Percentiles rank a stretch among this genome's conserved stretches.
phyloP scores from a whole-genome alignment of 2,329 filamentous ascomycete species.

The Penicillium sp. region DNA sequence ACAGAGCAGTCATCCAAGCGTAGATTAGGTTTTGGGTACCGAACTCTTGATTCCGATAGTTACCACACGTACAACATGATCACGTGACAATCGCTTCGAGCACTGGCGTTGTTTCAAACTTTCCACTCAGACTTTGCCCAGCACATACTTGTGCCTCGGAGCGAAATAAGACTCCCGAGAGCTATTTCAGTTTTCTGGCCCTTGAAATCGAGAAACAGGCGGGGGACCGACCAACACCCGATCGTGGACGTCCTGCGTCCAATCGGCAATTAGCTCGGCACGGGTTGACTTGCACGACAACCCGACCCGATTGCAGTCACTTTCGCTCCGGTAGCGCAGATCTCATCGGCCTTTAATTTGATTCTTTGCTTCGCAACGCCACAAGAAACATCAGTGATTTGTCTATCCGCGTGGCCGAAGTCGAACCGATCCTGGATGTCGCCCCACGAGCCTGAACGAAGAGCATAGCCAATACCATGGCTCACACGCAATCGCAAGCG shows the following conservation, averaged over 20 bases:
- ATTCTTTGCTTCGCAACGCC: neutral
- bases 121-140: slow-evolving; percentile 1
- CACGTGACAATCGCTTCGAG: slow-evolving; percentile 2
- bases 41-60: too few species aligned
- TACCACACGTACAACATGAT: neutral
- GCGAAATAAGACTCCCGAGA: too few species aligned
- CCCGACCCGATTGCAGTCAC: slow-evolving; percentile 25
- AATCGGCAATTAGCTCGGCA: slow-evolving; percentile 32
- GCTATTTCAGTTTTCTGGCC: neutral
- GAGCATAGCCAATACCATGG: slow-evolving; percentile 10
- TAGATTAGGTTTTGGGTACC: too few species aligned
- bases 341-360: slow-evolving; percentile 3
- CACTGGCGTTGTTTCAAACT: neutral
- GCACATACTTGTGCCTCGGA: neutral
- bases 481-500: slow-evolving; percentile 7
- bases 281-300: slow-evolving; percentile 24
- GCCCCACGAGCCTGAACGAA: too few species aligned
- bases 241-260: neutral
- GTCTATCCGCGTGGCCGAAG: too few species aligned
- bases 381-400: neutral
- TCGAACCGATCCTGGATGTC: neutral
- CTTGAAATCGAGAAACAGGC: neutral
- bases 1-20: too few species aligned
- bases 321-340: neutral
- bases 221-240: neutral